Conservation (phyloP, 1,284 basidiomycete genomes). For the Coniferiporia sulphurascens region DNA sequence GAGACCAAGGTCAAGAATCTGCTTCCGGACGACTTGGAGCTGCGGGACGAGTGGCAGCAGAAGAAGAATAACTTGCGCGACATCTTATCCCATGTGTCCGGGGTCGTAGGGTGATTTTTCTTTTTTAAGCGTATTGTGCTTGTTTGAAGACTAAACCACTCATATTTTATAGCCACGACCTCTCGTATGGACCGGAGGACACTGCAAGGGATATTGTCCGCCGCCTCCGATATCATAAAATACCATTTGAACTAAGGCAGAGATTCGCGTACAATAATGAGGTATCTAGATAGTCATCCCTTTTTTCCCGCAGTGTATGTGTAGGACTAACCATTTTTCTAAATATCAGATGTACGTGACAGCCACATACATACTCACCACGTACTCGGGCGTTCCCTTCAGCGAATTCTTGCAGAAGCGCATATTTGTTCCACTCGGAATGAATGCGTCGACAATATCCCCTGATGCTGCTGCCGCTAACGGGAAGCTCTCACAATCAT, state of each 20-base stretch:
- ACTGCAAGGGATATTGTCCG: slow-evolving; percentile 4
- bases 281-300: slow-evolving; percentile 21
- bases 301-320: neutral
- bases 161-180: slow-evolving; percentile 8
- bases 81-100: slow-evolving; percentile 25
- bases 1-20: slow-evolving; percentile 37
- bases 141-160: no score
- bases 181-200: slow-evolving; percentile 10
- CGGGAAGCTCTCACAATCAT: slow-evolving; percentile 32
- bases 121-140: no score
- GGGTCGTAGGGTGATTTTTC: slow-evolving; percentile 20
- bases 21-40: slow-evolving; percentile 35
- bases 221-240: slow-evolving; percentile 32
- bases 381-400: slow-evolving; percentile 25
- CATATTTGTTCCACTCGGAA: slow-evolving; percentile 39
- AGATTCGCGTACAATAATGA: slow-evolving; percentile 43
- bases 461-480: slow-evolving; percentile 31
- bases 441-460: slow-evolving; percentile 41
- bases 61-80: slow-evolving; percentile 35
- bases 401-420: slow-evolving; percentile 37
- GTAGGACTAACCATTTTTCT: neutral
- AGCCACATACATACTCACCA: slow-evolving; percentile 35
- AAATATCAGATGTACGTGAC: slow-evolving; percentile 28
- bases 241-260: slow-evolving; percentile 37
- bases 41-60: slow-evolving; percentile 33